Conservation (phyloP, 2,329 filamentous ascomycete species). For the Boeremia lycopersici region DNA sequence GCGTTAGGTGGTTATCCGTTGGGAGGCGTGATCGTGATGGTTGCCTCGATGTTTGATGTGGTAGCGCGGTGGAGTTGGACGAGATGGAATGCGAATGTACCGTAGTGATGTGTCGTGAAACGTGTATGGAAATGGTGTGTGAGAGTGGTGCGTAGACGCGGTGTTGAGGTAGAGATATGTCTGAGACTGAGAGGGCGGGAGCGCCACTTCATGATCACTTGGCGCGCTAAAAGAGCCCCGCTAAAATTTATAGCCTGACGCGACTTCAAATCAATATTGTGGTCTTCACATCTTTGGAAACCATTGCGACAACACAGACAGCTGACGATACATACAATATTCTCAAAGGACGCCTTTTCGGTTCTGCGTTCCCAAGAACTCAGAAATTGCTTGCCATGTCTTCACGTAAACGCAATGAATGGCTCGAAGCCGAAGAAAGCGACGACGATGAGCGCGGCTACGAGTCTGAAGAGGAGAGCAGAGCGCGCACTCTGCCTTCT, state of each 20-base stretch:
- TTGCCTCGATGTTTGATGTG: neutral
- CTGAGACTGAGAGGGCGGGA: slow-evolving; percentile 8
- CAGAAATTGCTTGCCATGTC: slow-evolving; percentile 58
- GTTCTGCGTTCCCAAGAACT: neutral
- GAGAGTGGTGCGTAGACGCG: neutral
- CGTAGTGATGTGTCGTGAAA: neutral
- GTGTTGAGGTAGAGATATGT: neutral
- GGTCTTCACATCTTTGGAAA: neutral
- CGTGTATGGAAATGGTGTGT: too few species aligned
- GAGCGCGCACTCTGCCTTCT: slow-evolving; percentile 61
- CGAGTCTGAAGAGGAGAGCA: slow-evolving; percentile 71
- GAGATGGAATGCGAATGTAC: neutral
- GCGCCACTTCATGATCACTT: slow-evolving; percentile 14
- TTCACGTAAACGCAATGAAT: slow-evolving; percentile 73
- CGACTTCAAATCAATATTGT: neutral
- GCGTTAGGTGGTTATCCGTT: neutral
- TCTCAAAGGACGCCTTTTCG: neutral
- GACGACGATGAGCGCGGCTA: slow-evolving; percentile 59
- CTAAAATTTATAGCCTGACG: slow-evolving; percentile 26
- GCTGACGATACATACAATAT: too few species aligned
- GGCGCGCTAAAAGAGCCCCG: slow-evolving; percentile 22
- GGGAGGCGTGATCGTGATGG: neutral
- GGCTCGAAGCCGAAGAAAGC: slow-evolving; percentile 61
- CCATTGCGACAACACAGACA: too few species aligned
- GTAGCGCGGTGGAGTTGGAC: neutral